Base-by-base conservation (phyloP, 768 basidiomycete species). In the Boletus tomentosulus region DNA sequence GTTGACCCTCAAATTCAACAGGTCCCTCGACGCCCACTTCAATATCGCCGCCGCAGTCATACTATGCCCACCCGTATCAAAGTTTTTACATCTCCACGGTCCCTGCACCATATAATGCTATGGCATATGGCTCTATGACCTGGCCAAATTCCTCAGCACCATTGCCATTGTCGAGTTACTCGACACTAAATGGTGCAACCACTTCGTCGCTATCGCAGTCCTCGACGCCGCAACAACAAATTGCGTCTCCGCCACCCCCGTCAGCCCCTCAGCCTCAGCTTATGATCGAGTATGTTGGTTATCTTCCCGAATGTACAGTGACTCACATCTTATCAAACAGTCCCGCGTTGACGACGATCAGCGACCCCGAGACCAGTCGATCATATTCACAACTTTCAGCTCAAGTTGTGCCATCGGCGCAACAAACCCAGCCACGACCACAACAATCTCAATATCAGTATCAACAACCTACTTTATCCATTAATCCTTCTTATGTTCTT, bases 101-200 rank as follows among this genome's bases (percentile, higher is more conserved):
- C 28, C 67, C 75, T 4, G 72, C 75, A 4, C 77, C 79, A 13
- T 83, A 78, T 66, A 79, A 79, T 55, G 74, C 78, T 6, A 76
- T 82, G 62, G 64, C 78, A 2, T 87, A 85, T 55, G 78, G 80
- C n/a, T 61, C 76, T 3, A 61, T 70, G 57, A 62, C 74, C 8
- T 85, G 83, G 82, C 59, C 76, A 1, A 61, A 67, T 19, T 63
- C 74, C 8, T 66, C 72, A 2, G 62, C 68, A 27, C 69, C 73
- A 12, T 48, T 89, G 1, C 88, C 88, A 0, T 66, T 90, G 28
- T 89, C 88, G 13, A 83, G 72, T 55, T 90, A 89, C 56, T 90
- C 89, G n/a, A 82, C 83, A 44, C 70, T 89, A 46, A 88, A 89
- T 66, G 87, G 86, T 15, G 86, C 87, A n/a, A 87, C 85, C 11